Percentiles rank a stretch among this genome's conserved stretches.
Conservation (phyloP, 2,329 filamentous ascomycete genomes). For the Sporothrix brasiliensis region DNA sequence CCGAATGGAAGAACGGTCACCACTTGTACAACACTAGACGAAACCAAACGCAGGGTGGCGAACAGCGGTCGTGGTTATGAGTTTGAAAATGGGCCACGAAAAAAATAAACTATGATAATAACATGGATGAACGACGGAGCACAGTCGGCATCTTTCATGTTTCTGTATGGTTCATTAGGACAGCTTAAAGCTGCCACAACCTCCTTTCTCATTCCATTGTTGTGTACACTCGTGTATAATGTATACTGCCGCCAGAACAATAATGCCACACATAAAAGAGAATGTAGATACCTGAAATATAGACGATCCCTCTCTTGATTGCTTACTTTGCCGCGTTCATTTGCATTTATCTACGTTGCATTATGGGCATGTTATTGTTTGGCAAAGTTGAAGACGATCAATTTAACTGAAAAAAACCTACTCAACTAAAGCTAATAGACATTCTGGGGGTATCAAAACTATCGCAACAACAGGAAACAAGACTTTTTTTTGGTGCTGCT, state of each 20-base stretch:
- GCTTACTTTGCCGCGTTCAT: background rate
- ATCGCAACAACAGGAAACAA: background rate
- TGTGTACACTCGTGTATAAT: conserved; percentile 27
- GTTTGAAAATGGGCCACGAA: no score
- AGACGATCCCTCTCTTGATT: conserved; percentile 21
- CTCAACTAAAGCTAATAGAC: background rate
- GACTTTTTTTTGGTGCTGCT: conserved; percentile 5
- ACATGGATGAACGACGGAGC: background rate
- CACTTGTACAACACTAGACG: conserved; percentile 23
- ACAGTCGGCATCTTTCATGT: background rate
- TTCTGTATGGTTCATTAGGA: background rate
- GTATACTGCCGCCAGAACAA: background rate
- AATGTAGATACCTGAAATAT: conserved; percentile 18
- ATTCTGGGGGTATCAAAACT: background rate
- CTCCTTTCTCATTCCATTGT: background rate
- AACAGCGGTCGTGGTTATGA: background rate
- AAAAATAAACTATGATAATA: no score
- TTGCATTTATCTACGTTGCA: background rate
- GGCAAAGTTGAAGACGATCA: background rate
- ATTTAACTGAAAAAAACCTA: background rate
- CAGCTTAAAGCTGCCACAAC: background rate
- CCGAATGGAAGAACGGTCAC: background rate
- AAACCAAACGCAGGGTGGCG: background rate
- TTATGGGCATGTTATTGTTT: background rate
- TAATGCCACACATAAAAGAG: background rate